phyloP scores from a whole-genome alignment of 2,329 filamentous ascomycete genomes.

The Escovopsis weberi region DNA sequence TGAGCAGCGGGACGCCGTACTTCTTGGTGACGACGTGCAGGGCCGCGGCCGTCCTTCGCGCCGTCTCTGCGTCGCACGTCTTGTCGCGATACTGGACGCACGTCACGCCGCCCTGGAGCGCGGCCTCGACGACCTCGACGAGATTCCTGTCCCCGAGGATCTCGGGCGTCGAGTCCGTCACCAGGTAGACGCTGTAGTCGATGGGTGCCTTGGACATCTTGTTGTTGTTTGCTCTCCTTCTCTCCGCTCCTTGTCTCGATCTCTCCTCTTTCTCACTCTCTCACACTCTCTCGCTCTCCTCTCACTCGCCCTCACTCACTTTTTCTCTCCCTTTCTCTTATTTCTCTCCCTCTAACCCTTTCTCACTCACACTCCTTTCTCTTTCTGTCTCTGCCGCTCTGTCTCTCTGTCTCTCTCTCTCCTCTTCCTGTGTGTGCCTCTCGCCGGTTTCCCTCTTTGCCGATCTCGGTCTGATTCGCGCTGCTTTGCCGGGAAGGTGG shows the following conservation, averaged over 20 bases:
- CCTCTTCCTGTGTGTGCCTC: no score
- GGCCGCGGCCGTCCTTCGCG: slow-evolving; percentile 54
- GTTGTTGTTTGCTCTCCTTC: background rate
- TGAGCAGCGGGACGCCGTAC: slow-evolving; percentile 63
- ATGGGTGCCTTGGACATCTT: slow-evolving; percentile 18
- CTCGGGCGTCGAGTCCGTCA: slow-evolving; percentile 81
- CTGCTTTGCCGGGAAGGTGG: no score
- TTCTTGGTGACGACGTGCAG: slow-evolving; percentile 57
- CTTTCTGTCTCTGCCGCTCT: no score
- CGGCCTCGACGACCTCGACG: slow-evolving; percentile 56
- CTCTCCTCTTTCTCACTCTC: slow-evolving; percentile 8
- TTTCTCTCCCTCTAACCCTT: no score
- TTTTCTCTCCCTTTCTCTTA: no score
- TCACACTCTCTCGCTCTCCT: no score
- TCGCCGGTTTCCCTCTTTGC: no score
- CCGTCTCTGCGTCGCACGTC: slow-evolving; percentile 53
- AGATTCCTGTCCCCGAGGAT: slow-evolving; percentile 64
- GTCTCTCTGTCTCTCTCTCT: no score
- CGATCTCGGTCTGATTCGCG: no score
- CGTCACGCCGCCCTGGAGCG: slow-evolving; percentile 66
- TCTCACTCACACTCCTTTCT: no score
- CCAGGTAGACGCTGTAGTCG: slow-evolving; percentile 76
- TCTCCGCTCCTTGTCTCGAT: background rate
- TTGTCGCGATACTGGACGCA: slow-evolving; percentile 90
- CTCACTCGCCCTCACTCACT: no score